Evolutionary conservation across 495 filamentous ascomycete species (phyloP).

Genomic region (Saxophila tyrrhenica): DNA sequence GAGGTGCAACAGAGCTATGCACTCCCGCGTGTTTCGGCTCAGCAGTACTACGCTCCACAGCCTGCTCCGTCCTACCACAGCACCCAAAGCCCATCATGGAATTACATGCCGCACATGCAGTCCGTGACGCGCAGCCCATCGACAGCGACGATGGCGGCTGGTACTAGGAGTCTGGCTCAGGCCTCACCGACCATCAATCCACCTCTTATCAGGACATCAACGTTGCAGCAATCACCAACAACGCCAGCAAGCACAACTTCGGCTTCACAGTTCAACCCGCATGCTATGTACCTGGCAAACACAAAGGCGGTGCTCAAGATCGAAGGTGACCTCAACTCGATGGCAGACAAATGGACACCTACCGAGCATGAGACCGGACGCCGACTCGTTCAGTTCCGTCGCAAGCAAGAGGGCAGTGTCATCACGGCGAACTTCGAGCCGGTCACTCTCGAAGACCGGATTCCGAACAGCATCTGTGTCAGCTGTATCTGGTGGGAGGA

Average conservation of each 20-base stretch:
- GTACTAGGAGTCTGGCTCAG: slow-evolving; percentile 26
- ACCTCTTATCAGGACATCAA: slow-evolving; percentile 74
- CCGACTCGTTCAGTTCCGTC: slow-evolving; percentile 74
- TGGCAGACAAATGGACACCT: slow-evolving; percentile 66
- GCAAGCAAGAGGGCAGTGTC: slow-evolving; percentile 48
- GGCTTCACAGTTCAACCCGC: slow-evolving; percentile 57
- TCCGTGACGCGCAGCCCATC: slow-evolving; percentile 26
- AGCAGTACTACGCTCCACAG: slow-evolving; percentile 14
- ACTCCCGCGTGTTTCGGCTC: slow-evolving; percentile 8
- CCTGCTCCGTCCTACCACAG: slow-evolving; percentile 5
- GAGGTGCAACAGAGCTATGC: slow-evolving; percentile 12
- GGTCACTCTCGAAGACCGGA: slow-evolving; percentile 28
- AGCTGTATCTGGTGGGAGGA: slow-evolving; percentile 71
- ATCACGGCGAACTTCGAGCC: slow-evolving; percentile 29
- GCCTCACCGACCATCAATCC: slow-evolving; percentile 44
- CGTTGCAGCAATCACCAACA: slow-evolving; percentile 48
- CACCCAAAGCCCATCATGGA: slow-evolving; percentile 14
- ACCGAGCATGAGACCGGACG: slow-evolving; percentile 69
- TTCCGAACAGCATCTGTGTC: slow-evolving; percentile 31
- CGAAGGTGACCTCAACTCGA: slow-evolving; percentile 67
- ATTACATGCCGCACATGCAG: slow-evolving; percentile 32
- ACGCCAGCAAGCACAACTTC: slow-evolving; percentile 28
- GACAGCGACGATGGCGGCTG: slow-evolving; percentile 26
- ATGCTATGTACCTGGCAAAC: slow-evolving; percentile 64
- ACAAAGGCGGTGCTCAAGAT: slow-evolving; percentile 72